Evolutionary conservation across 1,284 basidiomycete species (phyloP), one percentile per base, ranked within the genome.

Genomic region (Puccinia hordei): DNA sequence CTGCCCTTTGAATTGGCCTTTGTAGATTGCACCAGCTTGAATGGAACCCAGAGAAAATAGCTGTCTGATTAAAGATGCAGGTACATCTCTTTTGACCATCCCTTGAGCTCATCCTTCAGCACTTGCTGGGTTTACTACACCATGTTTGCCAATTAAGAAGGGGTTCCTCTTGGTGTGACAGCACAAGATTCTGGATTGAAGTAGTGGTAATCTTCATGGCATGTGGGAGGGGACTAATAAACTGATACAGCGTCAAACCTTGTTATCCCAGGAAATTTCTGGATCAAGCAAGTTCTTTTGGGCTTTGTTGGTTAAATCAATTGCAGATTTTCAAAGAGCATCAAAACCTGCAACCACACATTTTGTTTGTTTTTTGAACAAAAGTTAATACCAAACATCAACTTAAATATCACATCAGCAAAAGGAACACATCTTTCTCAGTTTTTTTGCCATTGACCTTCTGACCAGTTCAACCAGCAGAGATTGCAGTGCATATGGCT

Each of bases 1-100:
- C 69, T 96, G 92, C 85, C 98, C 96, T 87, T 99, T 96, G 86
- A 95, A 99, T 87, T 98, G 94, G 81, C 95, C 95, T 86, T 94
- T 94, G 88, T 93, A 96, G 63, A 82, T 84, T 49, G 94, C 95
- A 76, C 96, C 94, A 6, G 95, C 94, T 92, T 95, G 96, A 81
- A 98, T 89, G 0, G 95, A 92, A 82, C 94, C 96, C 91, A 95
- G 88, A 13, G 74, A 83, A 81, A 91, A 92, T 59, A 86, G 86
- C 73, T 85, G 90, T 53, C 91, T 90, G 74, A 97, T 88, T 38
- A 97, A 89, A 81, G 89, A 90, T n/a, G 93, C 93, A 35, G 95
- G 95, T 6, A 98, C 94, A 86, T 98, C 94, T 77, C 94, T 91
- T 84, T 96, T 94, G 84, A 98, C 90, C 82, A 98, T 97, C 76